These are phyloP conservation scores for Neopestalotiopsis rosae DNA, from an alignment of 2,329 filamentous ascomycete species.

Conservation along the genomic window DNA sequence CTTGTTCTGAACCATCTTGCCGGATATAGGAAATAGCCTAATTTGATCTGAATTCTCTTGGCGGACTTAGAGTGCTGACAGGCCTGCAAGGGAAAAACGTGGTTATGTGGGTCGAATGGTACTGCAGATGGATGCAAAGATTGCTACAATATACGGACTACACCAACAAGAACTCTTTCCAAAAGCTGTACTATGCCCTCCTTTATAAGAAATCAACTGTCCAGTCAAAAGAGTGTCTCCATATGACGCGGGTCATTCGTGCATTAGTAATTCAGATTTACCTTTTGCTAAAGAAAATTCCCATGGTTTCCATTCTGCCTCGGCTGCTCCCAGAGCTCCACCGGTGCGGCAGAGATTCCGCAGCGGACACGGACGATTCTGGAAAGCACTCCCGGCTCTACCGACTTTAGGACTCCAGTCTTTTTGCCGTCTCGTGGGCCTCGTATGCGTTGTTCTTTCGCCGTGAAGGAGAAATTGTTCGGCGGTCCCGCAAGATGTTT, in stretches of 20 bases:
- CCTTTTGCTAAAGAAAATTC: neutral
- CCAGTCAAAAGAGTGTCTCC: neutral
- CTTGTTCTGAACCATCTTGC: slow-evolving; percentile 64
- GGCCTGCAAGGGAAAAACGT: neutral
- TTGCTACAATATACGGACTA: no score
- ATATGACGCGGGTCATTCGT: neutral
- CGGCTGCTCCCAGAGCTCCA: slow-evolving; percentile 6
- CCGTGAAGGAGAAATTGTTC: neutral
- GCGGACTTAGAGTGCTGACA: slow-evolving; percentile 9
- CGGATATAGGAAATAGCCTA: neutral
- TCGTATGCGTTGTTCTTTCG: neutral
- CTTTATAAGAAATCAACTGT: neutral
- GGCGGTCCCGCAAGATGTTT: neutral
- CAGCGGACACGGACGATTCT: slow-evolving; percentile 13
- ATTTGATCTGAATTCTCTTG: slow-evolving; percentile 62
- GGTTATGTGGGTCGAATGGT: neutral
- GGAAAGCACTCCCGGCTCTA: slow-evolving; percentile 8
- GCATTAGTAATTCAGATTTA: slow-evolving; percentile 10
- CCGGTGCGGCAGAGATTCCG: neutral
- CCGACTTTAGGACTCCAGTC: neutral
- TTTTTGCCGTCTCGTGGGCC: neutral
- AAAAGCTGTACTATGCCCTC: neutral
- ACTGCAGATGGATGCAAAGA: neutral
- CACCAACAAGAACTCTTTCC: no score
- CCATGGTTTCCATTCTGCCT: slow-evolving; percentile 3